These are phyloP conservation scores for Rubus parviflorus DNA, from an alignment of 306 rosid genomes.

Conservation along the genomic window DNA sequence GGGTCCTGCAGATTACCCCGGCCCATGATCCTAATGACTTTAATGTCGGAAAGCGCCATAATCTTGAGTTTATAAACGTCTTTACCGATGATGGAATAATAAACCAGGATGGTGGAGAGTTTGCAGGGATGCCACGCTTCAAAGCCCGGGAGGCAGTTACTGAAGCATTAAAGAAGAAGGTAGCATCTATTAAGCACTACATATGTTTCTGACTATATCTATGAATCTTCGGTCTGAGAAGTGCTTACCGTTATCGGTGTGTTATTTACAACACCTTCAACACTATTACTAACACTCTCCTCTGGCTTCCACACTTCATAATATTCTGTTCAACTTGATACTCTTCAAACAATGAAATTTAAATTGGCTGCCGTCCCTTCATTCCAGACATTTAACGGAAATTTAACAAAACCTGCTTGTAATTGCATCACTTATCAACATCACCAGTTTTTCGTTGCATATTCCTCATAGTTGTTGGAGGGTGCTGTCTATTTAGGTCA, in stretches of 20 bases:
- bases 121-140: conserved; percentile 86
- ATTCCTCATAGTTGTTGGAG: conserved; percentile 1
- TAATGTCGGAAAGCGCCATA: conserved; percentile 87
- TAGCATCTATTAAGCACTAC: conserved; percentile 32
- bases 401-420: not conserved
- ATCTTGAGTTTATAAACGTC: conserved; percentile 73
- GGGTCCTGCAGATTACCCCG: conserved; percentile 79
- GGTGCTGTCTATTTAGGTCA: conserved; percentile 7
- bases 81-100: conserved; percentile 88
- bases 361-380: not conserved
- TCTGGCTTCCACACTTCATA: not conserved
- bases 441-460: not conserved
- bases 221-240: not conserved
- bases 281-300: not conserved
- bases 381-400: not conserved
- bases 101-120: conserved; percentile 86
- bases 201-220: not conserved
- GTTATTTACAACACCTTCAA: not conserved
- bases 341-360: not conserved
- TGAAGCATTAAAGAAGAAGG: conserved; percentile 82
- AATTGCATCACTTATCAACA: not conserved
- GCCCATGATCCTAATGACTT: conserved; percentile 99
- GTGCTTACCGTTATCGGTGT: not conserved
- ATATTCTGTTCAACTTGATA: not conserved
- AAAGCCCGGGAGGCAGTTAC: conserved; percentile 69